Evolutionary conservation across 495 filamentous ascomycete species (phyloP), one percentile per base, ranked within the genome.

Genomic region (Aspergillus ostianus): DNA sequence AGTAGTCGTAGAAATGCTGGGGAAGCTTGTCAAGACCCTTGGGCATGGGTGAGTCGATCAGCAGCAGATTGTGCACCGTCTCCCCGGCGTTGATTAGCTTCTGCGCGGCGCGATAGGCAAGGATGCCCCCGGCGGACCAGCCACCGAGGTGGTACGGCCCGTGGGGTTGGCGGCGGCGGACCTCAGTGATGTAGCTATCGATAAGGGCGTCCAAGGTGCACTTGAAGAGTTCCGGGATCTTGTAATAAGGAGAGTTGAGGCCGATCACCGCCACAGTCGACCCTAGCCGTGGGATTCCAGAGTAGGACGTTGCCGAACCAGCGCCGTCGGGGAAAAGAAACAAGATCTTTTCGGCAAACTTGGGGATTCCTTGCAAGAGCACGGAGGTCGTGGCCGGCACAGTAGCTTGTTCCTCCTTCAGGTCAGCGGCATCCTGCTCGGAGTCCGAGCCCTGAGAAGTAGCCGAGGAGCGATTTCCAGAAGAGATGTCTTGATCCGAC

Each of bases 271-370:
- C 70, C 17, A 78, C 63, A 19, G 80, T 77, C 15, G 86, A 64
- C 9, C 26, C 23, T 3, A 77, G 21, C 4, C 73, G 59, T 15
- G 79, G 74, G 12, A 90, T 77, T 50, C 78, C 73, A 0, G 77
- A 76, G 73, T 90, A 91, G 3, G 84, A 86, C 15, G 82, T 82
- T 9, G 86, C 82, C 23, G 85, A 86, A 19, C 91, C 91, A 56
- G 83, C 84, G 19, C 91, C 91, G 64, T 93, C 91, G 18, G 91
- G 90, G 45, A 93, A 76, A 58, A 93, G 82, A 72, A 90, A 87
- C 15, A 95, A 75, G 44, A 79, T 84, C 68, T 83, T 85, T 9
- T 44, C 52, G 4, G 50, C 36, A 78, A 13, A 75, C 83, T 80
- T 82, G 13, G 82, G 73, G 52, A 71, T 73, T 8, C 80, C 77